Evolutionary conservation across 2,329 filamentous ascomycete species (phyloP).

Genomic region (Huntiella savannae): DNA sequence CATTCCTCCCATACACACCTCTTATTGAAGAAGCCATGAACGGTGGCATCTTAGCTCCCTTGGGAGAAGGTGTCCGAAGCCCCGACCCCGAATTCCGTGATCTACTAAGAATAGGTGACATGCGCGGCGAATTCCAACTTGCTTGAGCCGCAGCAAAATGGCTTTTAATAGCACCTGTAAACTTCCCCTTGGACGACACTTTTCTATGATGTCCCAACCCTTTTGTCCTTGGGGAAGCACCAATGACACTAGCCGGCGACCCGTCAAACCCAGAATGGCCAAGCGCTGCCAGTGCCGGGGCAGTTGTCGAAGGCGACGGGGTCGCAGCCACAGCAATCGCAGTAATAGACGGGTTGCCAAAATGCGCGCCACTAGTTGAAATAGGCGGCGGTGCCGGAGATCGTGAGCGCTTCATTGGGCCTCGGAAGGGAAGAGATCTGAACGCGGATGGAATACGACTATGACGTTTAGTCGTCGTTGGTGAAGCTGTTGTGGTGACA

Average conservation of each 20-base stretch:
- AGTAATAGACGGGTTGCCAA: constrained; percentile 10
- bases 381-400: constrained; percentile 20
- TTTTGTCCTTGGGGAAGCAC: not conserved
- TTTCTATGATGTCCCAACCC: not conserved
- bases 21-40: constrained; percentile 22
- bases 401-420: constrained; percentile 28
- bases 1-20: constrained; percentile 16
- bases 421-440: constrained; percentile 25
- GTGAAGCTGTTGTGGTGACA: constrained; percentile 5
- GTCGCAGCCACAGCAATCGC: constrained; percentile 12
- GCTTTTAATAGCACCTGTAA: not conserved
- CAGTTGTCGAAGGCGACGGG: constrained; percentile 5
- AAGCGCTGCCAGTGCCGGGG: not conserved
- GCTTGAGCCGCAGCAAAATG: constrained; percentile 2
- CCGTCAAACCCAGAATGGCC: not conserved
- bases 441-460: constrained; percentile 20
- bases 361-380: constrained; percentile 13
- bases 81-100: constrained; percentile 3
- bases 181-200: constrained; percentile 5
- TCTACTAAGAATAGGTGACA: constrained; percentile 5
- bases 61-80: constrained; percentile 7
- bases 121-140: not conserved
- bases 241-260: not conserved
- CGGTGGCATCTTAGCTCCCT: constrained; percentile 19
- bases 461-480: constrained; percentile 9